Evolutionary conservation across 139 green algal genomes (phyloP).

Genomic region (Edaphochlamys debaryana): DNA sequence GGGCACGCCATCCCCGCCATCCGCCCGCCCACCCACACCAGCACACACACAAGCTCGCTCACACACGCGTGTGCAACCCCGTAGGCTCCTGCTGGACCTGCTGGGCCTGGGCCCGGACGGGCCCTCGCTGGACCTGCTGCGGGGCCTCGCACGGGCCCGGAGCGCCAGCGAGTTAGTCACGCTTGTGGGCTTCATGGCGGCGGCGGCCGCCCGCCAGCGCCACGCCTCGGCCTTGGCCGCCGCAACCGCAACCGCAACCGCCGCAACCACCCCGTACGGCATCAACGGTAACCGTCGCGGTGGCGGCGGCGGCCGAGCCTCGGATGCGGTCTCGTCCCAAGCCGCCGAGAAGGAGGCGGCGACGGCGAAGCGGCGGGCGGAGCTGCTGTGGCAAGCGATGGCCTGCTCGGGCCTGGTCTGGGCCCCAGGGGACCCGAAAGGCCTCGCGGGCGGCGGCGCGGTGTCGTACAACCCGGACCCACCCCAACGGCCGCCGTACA

Average conservation of each 20-base stretch:
- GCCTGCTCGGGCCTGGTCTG: too few relatives aligned
- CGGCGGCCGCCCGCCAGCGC: neutral
- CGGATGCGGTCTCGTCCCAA: too few relatives aligned
- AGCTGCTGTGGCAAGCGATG: neutral
- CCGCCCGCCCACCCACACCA: too few relatives aligned
- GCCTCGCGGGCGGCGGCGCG: too few relatives aligned
- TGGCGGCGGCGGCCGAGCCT: neutral
- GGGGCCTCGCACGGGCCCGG: neutral
- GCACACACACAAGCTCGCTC: too few relatives aligned
- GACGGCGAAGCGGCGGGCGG: neutral
- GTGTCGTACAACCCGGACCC: neutral
- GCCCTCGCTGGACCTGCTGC: neutral
- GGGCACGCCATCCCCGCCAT: too few relatives aligned
- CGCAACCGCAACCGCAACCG: neutral
- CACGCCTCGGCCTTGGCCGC: neutral
- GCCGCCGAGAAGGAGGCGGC: too few relatives aligned
- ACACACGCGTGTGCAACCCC: too few relatives aligned
- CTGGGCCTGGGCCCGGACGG: slow-evolving; percentile 67
- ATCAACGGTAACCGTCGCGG: too few relatives aligned
- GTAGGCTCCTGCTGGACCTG: slow-evolving; percentile 73
- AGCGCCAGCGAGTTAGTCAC: neutral
- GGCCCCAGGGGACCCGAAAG: too few relatives aligned
- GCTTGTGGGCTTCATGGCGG: neutral
- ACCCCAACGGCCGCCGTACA: neutral
- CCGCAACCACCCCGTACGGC: too few relatives aligned